These are phyloP conservation scores for Aaosphaeria pasadenensis DNA, from an alignment of 2,329 filamentous ascomycete species.

Conservation along the genomic window DNA sequence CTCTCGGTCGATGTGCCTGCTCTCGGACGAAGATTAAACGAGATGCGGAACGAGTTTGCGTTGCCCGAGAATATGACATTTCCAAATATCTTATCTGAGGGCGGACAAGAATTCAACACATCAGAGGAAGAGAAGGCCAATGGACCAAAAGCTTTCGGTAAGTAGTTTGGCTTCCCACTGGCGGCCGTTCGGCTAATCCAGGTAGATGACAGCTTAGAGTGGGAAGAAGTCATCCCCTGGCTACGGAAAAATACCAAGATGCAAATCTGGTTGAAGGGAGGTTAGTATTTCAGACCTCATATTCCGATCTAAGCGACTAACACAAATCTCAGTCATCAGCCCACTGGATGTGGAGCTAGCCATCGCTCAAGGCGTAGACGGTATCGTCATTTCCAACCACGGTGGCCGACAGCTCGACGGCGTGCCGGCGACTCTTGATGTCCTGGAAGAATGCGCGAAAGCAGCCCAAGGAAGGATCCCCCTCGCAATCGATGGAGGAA, in stretches of 20 bases:
- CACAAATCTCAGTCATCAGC: slow-evolving; percentile 36
- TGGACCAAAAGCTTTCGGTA: slow-evolving; percentile 13
- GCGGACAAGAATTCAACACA: slow-evolving; percentile 13
- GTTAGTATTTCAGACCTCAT: not conserved
- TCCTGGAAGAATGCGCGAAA: slow-evolving; percentile 2
- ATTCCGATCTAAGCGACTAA: not conserved
- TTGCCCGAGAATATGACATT: slow-evolving; percentile 11
- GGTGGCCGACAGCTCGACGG: slow-evolving; percentile 22
- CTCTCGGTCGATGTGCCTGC: not conserved
- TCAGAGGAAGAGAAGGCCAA: slow-evolving; percentile 13
- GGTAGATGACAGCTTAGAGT: not conserved
- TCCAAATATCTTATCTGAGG: slow-evolving; percentile 29
- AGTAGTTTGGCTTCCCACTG: not conserved
- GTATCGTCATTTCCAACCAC: slow-evolving; percentile 40
- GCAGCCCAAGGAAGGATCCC: slow-evolving; percentile 2
- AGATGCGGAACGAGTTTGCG: not conserved
- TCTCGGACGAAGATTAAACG: not conserved
- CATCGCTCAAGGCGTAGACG: slow-evolving; percentile 45
- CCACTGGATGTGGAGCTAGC: slow-evolving; percentile 50
- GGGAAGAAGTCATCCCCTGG: slow-evolving; percentile 7
- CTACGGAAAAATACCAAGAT: slow-evolving; percentile 13
- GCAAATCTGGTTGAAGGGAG: slow-evolving; percentile 37
- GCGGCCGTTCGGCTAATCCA: not conserved
- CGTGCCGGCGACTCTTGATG: slow-evolving; percentile 5
- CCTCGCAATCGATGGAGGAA: slow-evolving; percentile 7